Evolutionary conservation across 2,329 filamentous ascomycete species (phyloP), one percentile per base, ranked within the genome.

Genomic region (Dactylonectria estremocensis): DNA sequence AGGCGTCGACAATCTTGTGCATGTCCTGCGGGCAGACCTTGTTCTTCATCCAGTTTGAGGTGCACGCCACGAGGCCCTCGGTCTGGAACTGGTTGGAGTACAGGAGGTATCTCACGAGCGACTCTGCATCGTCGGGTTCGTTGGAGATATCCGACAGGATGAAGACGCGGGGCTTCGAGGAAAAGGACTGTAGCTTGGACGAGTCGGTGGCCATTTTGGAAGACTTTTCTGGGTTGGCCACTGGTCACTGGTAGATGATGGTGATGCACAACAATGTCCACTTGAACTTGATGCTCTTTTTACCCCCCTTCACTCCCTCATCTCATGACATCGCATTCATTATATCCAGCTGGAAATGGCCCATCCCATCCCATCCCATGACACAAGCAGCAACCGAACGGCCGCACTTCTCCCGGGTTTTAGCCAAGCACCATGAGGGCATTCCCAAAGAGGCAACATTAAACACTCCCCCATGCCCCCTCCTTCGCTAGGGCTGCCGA

Each of bases 21-120:
- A 86, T 84, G 40, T 84, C 80, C 63, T 85, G 75, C 8, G 83
- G 80, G 62, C 80, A 78, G 35, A 82, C 78, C 24, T 80, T 80
- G 37, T 76, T 77, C 59, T 77, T 81, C 74, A 85, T 79, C 83
- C 83, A 86, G 69, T 79, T 83, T 4, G 83, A 85, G 0, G 84
- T 85, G 49, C 77, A 80, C 8, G 83, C 84, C 3, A 84, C 82
- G n/a, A 85, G 73, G 4, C 83, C 84, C 53, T 83, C 77, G 3
- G 81, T 84, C n/a, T 80, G 71, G 69, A 86, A 85, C 70, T 86
- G 79, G 70, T 86, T 85, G 8, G 80, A 76, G 69, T 86, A 86
- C 1, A 83, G 73, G 4, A 86, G 77, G 65, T 83, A 83, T 7
- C 84, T 80, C 8, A 83, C 80, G 10, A 86, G 75, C 2, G 82